Evolutionary conservation across 371 early-diverging fungal species (phyloP), one percentile per base, ranked within the genome.

Genomic region (Mortierella sp.): DNA sequence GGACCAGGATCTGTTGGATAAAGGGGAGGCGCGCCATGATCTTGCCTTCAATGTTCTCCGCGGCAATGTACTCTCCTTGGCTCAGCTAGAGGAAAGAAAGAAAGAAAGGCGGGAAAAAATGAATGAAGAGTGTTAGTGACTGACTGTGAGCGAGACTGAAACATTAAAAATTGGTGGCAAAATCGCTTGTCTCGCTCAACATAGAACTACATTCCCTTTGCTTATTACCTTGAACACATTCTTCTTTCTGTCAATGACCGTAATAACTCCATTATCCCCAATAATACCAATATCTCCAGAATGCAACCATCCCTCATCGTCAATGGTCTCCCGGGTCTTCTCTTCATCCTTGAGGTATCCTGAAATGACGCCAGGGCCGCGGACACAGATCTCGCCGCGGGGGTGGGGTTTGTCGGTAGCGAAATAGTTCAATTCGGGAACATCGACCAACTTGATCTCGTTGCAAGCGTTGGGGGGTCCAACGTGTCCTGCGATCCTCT

Each of bases 41-140:
- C 31, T 74, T 72, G 50, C 71, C 82, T 59, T 90, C 89, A 43
- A 90, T 93, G 86, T 97, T 98, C 87, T 99, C 99, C 5, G 99
- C 99, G 0, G 98, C 98, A 81, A 99, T 93, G 90, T 99, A 99
- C 90, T 99, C 99, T 61, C 99, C 99, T 87, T 94, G 95, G 14
- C 90, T 87, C 67, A 93, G 78, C 80, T 79, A 44, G 43, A 50
- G 5, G 21, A 9, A 54, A 0, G 37, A 46, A 21, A n/a, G 46
- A 40, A 51, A 73, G n/a, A 16, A 57, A 57, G 50, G 10, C 0
- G 21, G 6, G 4, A 6, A n/a, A 51, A n/a, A 37, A 50, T 59
- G 19, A 21, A 69, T 19, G n/a, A 31, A 24, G 19, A n/a, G n/a
- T n/a, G n/a, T n/a, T n/a, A n/a, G n/a, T n/a, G n/a, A n/a, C n/a